These are phyloP conservation scores for Saccharomycopsis vini DNA, from an alignment of 805 yeast genomes.

Conservation along the genomic window DNA sequence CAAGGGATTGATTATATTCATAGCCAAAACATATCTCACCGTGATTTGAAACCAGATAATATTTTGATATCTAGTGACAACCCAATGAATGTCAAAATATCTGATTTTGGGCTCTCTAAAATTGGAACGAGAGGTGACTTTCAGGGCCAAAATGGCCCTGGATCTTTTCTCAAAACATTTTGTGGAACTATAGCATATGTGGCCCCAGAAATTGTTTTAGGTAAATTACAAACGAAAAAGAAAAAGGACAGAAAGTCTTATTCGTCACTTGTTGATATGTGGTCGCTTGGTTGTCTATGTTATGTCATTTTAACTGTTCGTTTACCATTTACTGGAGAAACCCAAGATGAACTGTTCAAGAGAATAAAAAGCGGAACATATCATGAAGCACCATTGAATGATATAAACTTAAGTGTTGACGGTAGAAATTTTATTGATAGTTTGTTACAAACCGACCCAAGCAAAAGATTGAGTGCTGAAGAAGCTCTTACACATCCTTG, in stretches of 20 bases:
- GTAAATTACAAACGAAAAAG: constrained; percentile 25
- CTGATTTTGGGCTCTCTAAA: constrained; percentile 95
- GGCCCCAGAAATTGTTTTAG: constrained; percentile 81
- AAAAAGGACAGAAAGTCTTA: constrained; percentile 32
- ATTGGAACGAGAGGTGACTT: constrained; percentile 26
- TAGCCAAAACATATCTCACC: constrained; percentile 82
- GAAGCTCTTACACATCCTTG: constrained; percentile 77
- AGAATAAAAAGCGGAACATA: constrained; percentile 72
- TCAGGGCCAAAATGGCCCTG: constrained; percentile 32
- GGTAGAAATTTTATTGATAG: constrained; percentile 67
- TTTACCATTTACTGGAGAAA: constrained; percentile 87
- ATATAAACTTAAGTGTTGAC: constrained; percentile 52
- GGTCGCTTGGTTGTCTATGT: constrained; percentile 94
- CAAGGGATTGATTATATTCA: constrained; percentile 85
- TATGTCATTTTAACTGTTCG: constrained; percentile 90
- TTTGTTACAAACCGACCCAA: constrained; percentile 71
- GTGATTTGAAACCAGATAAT: constrained; percentile 95
- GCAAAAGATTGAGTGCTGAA: constrained; percentile 59
- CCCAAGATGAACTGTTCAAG: constrained; percentile 76
- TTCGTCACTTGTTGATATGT: constrained; percentile 87
- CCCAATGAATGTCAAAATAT: constrained; percentile 84
- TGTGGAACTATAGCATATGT: constrained; percentile 96
- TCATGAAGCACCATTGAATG: constrained; percentile 65
- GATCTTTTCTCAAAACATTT: constrained; percentile 86
- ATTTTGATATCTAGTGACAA: constrained; percentile 74